Conservation (phyloP, 2,329 filamentous ascomycete species). For the Penicillium janthinellum region DNA sequence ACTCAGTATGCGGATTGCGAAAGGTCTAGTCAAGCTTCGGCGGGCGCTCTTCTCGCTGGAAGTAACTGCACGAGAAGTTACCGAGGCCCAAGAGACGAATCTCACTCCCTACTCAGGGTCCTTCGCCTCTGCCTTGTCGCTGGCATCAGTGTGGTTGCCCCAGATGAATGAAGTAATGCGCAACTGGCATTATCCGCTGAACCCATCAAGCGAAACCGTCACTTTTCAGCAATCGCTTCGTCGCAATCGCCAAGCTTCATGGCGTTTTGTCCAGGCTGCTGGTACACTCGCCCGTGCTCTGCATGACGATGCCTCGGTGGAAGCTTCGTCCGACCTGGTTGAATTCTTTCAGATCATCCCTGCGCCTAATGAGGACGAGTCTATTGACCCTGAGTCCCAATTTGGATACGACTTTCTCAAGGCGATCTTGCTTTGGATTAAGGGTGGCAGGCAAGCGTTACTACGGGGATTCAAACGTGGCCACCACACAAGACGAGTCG, state of each 20-base stretch:
- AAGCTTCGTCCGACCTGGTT: constrained; percentile 16
- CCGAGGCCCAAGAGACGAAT: constrained; percentile 30
- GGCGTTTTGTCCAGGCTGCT: constrained; percentile 64
- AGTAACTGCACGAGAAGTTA: constrained; percentile 34
- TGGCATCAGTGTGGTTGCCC: constrained; percentile 52
- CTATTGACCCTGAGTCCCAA: constrained; percentile 47
- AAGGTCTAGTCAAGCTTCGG: constrained; percentile 56
- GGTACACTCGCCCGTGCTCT: constrained; percentile 60
- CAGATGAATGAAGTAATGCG: constrained; percentile 60
- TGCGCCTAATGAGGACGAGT: constrained; percentile 47
- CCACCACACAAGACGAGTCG: constrained; percentile 42
- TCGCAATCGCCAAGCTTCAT: constrained; percentile 56
- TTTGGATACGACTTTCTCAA: constrained; percentile 68
- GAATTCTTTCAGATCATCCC: constrained; percentile 54
- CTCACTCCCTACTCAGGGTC: constrained; percentile 37
- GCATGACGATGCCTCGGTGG: constrained; percentile 33
- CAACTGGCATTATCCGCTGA: constrained; percentile 62
- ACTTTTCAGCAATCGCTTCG: constrained; percentile 58
- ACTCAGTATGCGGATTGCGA: constrained; percentile 59
- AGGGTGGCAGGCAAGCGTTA: constrained; percentile 58
- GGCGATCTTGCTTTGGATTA: constrained; percentile 64
- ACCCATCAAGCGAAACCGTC: constrained; percentile 56
- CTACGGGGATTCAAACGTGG: constrained; percentile 59
- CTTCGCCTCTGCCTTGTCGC: constrained; percentile 47
- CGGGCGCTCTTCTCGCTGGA: constrained; percentile 59